These are phyloP conservation scores for Apiosordaria backusii DNA, from an alignment of 495 filamentous ascomycete genomes.

Conservation along the genomic window DNA sequence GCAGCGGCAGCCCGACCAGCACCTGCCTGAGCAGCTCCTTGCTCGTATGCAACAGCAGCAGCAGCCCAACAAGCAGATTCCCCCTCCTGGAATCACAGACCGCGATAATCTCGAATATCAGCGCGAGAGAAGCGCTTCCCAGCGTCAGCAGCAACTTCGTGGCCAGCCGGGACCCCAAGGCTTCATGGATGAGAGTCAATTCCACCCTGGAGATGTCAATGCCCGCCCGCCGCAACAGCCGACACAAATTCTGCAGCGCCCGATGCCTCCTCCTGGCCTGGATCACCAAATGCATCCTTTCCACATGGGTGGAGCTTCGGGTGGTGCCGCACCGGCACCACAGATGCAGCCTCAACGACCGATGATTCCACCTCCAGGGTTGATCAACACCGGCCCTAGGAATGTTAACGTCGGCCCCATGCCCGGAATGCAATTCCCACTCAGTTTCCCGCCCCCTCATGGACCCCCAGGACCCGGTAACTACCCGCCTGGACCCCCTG, in stretches of 20 bases:
- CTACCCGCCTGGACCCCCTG: conserved; percentile 27
- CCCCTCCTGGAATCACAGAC: conserved; percentile 33
- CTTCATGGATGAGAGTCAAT: conserved; percentile 43
- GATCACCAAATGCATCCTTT: conserved; percentile 49
- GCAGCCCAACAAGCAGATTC: conserved; percentile 31
- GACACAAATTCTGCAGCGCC: conserved; percentile 55
- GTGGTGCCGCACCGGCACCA: conserved; percentile 18
- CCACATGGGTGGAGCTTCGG: conserved; percentile 33
- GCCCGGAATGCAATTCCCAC: conserved; percentile 44
- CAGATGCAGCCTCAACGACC: conserved; percentile 42
- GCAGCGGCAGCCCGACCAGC: conserved; percentile 37
- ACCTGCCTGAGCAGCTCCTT: conserved; percentile 40
- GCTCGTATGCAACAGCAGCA: conserved; percentile 32
- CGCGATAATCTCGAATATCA: conserved; percentile 40
- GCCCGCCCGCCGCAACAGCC: conserved; percentile 34
- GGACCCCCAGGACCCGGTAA: conserved; percentile 13
- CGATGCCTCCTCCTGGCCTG: conserved; percentile 49
- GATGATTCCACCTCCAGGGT: conserved; percentile 53
- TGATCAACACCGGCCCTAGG: conserved; percentile 42
- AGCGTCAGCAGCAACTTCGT: conserved; percentile 33
- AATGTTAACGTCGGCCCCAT: conserved; percentile 32
- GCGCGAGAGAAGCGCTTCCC: conserved; percentile 32
- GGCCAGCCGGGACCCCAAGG: conserved; percentile 31
- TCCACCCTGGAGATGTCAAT: conserved; percentile 41
- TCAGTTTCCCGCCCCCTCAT: conserved; percentile 44